These are phyloP conservation scores for Calonectria fujianensis DNA, from an alignment of 2,329 filamentous ascomycete genomes.

Conservation along the genomic window DNA sequence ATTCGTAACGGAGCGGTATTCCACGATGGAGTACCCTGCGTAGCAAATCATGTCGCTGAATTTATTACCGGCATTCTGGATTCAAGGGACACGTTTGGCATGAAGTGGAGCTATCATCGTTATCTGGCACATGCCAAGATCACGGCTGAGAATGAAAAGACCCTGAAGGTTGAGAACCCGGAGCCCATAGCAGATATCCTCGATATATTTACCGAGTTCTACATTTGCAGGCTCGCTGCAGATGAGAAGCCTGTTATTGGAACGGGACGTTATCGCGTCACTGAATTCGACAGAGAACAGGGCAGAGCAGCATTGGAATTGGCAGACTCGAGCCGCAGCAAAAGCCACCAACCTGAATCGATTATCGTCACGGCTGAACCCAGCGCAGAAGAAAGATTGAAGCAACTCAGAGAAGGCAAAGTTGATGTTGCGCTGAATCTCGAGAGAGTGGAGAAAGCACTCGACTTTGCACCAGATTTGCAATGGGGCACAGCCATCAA, in stretches of 20 bases:
- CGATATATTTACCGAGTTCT: constrained; percentile 24
- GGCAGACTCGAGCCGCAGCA: background rate
- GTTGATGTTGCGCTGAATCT: constrained; percentile 27
- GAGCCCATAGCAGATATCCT: constrained; percentile 19
- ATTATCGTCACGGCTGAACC: constrained; percentile 15
- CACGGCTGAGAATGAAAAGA: constrained; percentile 4
- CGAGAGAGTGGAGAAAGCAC: constrained; percentile 1
- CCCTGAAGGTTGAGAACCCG: constrained; percentile 15
- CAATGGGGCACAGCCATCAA: constrained; percentile 24
- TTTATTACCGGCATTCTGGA: constrained; percentile 11
- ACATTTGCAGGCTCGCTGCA: constrained; percentile 5
- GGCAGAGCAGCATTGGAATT: background rate
- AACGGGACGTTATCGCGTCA: constrained; percentile 11
- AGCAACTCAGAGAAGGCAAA: constrained; percentile 1
- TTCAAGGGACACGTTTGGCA: constrained; percentile 26
- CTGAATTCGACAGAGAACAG: constrained; percentile 12
- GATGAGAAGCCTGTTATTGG: constrained; percentile 19
- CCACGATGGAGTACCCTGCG: constrained; percentile 15
- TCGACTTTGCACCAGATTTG: background rate
- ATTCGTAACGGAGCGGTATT: constrained; percentile 14
- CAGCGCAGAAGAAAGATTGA: constrained; percentile 16
- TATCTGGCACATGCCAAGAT: constrained; percentile 7
- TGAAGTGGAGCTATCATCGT: constrained; percentile 27
- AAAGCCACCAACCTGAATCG: background rate
- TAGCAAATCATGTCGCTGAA: constrained; percentile 17